These are phyloP conservation scores for Durusdinium trenchii DNA, from an alignment of 73 alveolate species.

Conservation along the genomic window DNA sequence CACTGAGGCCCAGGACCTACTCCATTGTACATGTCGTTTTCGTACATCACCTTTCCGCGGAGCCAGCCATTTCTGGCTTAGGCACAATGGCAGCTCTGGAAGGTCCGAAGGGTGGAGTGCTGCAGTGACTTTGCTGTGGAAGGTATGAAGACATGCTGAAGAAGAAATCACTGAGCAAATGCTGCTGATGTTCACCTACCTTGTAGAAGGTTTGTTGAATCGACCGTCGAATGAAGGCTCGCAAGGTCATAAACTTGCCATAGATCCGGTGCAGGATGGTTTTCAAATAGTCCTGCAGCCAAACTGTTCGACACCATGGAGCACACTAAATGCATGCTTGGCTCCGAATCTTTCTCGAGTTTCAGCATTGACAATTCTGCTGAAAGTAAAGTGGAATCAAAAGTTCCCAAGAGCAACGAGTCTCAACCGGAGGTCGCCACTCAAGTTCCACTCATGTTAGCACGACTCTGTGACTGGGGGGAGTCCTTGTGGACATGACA, in stretches of 20 bases:
- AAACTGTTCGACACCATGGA: background rate
- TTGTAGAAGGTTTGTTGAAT: constrained; percentile 97
- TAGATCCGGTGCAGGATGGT: constrained; percentile 98
- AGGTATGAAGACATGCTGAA: background rate
- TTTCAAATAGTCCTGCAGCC: constrained; percentile 97
- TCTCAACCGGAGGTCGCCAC: too few species aligned
- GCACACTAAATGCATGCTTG: too few species aligned
- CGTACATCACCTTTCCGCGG: constrained; percentile 96
- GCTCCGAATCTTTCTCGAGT: background rate
- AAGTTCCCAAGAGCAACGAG: too few species aligned
- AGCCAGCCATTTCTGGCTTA: background rate
- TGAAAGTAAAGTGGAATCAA: background rate
- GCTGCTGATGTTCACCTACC: background rate
- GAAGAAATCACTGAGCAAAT: too few species aligned
- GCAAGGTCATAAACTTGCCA: constrained; percentile 97
- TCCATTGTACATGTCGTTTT: constrained; percentile 97
- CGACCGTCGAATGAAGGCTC: constrained; percentile 96
- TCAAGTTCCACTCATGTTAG: too few species aligned
- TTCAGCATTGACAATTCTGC: background rate
- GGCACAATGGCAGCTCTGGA: background rate
- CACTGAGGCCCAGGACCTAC: constrained; percentile 73
- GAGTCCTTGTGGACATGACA: too few species aligned
- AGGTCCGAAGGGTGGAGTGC: too few species aligned
- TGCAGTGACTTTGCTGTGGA: background rate
- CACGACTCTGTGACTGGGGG: too few species aligned